phyloP scores from a whole-genome alignment of 208 protist genomes.

The Trypanosoma cruzi region DNA sequence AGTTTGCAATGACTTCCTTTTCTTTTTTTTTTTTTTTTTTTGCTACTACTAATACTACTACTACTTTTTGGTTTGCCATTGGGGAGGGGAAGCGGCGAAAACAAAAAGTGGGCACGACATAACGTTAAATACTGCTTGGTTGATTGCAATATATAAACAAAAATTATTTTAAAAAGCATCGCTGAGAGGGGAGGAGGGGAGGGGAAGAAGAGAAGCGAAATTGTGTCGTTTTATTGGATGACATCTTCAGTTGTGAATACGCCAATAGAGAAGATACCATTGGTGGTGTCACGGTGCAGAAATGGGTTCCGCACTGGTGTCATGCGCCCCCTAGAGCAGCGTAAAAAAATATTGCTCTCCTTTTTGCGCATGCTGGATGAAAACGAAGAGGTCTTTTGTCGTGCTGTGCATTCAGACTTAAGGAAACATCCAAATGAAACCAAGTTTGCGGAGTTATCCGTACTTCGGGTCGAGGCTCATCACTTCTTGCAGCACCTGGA shows the following conservation, averaged over 20 bases:
- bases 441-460: constrained; percentile 33
- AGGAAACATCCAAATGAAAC: constrained; percentile 25
- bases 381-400: constrained; percentile 44
- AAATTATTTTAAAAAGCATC: background rate
- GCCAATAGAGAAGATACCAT: constrained; percentile 31
- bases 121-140: background rate
- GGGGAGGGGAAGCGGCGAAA: no score
- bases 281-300: constrained; percentile 30
- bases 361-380: constrained; percentile 68
- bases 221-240: constrained; percentile 5
- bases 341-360: constrained; percentile 42
- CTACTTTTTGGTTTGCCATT: background rate
- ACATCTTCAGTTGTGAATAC: constrained; percentile 14
- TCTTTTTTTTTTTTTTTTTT: constrained; percentile 4
- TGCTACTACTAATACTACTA: background rate
- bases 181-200: background rate
- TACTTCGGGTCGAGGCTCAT: constrained; percentile 29
- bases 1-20: background rate
- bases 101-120: no score
- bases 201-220: no score
- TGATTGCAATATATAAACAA: background rate
- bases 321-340: constrained; percentile 24
- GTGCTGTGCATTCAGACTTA: constrained; percentile 52
- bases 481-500: constrained; percentile 42
- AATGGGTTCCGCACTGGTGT: constrained; percentile 11